Percentiles rank a stretch among this genome's conserved stretches.
These are phyloP conservation scores for Spencermartinsiella ligniputridi DNA, from an alignment of 1,139 yeast genomes.

Conservation along the genomic window DNA sequence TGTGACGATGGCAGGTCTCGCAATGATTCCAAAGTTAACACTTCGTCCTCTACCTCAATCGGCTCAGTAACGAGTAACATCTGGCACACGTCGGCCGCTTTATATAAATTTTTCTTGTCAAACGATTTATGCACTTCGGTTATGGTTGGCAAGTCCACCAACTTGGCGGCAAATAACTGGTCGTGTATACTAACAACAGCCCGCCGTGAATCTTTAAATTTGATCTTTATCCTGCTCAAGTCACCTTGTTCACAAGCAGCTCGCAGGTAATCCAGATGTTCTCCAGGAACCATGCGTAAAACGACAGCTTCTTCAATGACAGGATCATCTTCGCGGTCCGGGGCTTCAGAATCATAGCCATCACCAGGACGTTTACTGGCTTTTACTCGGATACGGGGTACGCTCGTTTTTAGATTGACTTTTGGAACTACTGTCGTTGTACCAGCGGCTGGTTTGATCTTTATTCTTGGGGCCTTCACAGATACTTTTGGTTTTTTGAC, in stretches of 20 bases:
- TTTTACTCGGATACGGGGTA: constrained; percentile 71
- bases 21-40: constrained; percentile 32
- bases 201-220: constrained; percentile 75
- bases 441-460: constrained; percentile 50
- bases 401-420: constrained; percentile 32
- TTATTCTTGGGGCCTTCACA: constrained; percentile 61
- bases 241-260: constrained; percentile 81
- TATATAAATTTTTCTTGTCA: constrained; percentile 83
- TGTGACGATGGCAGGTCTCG: constrained; percentile 25
- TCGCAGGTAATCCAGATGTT: constrained; percentile 71
- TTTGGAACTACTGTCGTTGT: constrained; percentile 16
- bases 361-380: constrained; percentile 88
- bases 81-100: constrained; percentile 82
- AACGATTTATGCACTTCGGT: constrained; percentile 86
- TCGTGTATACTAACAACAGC: constrained; percentile 60
- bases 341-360: constrained; percentile 96
- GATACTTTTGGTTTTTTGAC: constrained; percentile 33
- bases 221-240: constrained; percentile 63
- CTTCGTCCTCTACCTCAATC: constrained; percentile 53
- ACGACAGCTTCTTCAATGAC: constrained; percentile 81
- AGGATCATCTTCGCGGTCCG: constrained; percentile 94
- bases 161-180: constrained; percentile 72
- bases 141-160: constrained; percentile 86
- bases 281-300: constrained; percentile 67
- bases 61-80: constrained; percentile 71